Percentiles rank a stretch among this genome's conserved stretches.
phyloP scores from a whole-genome alignment of 139 green algal species.

The Closterium sp. region DNA sequence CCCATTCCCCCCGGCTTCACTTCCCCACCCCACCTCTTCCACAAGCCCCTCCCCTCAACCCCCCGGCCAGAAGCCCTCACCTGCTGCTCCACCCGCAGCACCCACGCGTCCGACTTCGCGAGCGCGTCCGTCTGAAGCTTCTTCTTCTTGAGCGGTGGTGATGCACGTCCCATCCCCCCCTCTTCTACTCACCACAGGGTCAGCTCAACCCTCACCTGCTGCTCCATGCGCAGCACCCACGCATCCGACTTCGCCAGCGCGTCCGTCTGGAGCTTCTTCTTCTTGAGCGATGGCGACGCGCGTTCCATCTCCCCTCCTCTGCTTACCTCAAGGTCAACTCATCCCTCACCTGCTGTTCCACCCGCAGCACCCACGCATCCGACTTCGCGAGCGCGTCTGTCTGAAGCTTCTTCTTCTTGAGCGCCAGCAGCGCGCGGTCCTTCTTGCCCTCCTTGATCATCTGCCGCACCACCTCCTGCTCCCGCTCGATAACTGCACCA shows the following conservation, averaged over 20 bases:
- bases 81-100: neutral
- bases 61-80: neutral
- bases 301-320: too few relatives aligned
- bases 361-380: constrained; percentile 48
- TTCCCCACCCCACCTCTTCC: too few relatives aligned
- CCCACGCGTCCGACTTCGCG: neutral
- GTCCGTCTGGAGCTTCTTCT: too few relatives aligned
- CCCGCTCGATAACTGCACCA: constrained; percentile 49
- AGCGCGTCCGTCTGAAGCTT: neutral
- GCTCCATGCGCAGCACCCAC: neutral
- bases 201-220: constrained; percentile 4
- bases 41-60: too few relatives aligned
- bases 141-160: neutral
- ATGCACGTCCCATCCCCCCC: neutral
- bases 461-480: constrained; percentile 37
- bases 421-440: constrained; percentile 44
- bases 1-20: too few relatives aligned
- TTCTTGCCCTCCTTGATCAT: constrained; percentile 52
- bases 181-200: neutral
- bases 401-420: too few relatives aligned
- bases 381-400: constrained; percentile 46
- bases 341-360: constrained; percentile 47
- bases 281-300: too few relatives aligned
- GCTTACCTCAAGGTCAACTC: neutral
- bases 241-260: neutral